Percentiles rank a stretch among this genome's conserved stretches.
These are phyloP conservation scores for Maudiozyma bulderi DNA, from an alignment of 805 yeast genomes.

Conservation along the genomic window DNA sequence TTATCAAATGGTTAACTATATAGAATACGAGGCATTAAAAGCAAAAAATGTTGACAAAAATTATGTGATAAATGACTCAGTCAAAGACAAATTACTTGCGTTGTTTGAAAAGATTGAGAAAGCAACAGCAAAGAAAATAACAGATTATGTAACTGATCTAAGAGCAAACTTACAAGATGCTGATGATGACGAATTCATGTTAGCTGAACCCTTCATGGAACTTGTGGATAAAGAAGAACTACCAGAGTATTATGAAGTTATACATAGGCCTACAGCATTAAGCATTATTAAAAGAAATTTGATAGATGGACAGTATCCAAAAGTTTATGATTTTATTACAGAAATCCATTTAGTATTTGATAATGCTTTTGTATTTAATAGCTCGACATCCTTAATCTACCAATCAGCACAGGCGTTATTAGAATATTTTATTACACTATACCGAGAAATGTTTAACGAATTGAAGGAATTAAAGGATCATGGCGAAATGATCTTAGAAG, in stretches of 20 bases:
- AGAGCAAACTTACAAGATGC: constrained; percentile 1
- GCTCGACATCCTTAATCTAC: constrained; percentile 59
- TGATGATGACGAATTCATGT: constrained; percentile 22
- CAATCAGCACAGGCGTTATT: constrained; percentile 59
- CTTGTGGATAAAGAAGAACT: constrained; percentile 60
- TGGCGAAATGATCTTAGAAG: constrained; percentile 25
- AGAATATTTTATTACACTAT: constrained; percentile 35
- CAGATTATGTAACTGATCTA: constrained; percentile 1
- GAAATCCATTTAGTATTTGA: constrained; percentile 56
- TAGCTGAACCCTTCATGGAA: constrained; percentile 65
- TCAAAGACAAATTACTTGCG: constrained; percentile 15
- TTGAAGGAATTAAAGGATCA: constrained; percentile 23
- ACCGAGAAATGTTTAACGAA: constrained; percentile 20
- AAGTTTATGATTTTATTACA: constrained; percentile 48
- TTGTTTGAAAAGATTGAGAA: constrained; percentile 21
- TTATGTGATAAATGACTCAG: constrained; percentile 20
- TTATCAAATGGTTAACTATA: constrained; percentile 43
- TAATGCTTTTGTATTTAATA: constrained; percentile 75
- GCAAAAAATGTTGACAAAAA: constrained; percentile 28
- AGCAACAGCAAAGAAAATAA: constrained; percentile 18
- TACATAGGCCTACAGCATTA: constrained; percentile 68
- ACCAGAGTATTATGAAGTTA: constrained; percentile 72
- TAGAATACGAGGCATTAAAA: constrained; percentile 39
- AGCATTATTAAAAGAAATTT: constrained; percentile 45
- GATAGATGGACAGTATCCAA: constrained; percentile 41